phyloP scores from a whole-genome alignment of 495 filamentous ascomycete species.

The Jackrogersella minutella region DNA sequence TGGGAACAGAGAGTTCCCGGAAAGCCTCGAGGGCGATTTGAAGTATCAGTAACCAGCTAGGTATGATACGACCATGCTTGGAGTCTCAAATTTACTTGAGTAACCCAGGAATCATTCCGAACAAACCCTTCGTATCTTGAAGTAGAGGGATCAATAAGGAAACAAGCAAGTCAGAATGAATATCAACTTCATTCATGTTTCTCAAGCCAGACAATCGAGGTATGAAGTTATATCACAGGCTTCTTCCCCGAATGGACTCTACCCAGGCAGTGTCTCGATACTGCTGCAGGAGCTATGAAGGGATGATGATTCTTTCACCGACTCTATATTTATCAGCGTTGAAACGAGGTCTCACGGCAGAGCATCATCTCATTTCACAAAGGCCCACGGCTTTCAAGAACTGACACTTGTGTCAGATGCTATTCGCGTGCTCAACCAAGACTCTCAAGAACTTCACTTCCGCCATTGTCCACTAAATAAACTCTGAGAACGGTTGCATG shows the following conservation, averaged over 20 bases:
- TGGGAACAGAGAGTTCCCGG: not conserved
- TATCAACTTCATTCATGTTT: not conserved
- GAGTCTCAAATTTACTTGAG: not conserved
- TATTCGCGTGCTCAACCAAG: slow-evolving; percentile 29
- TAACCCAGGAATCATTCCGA: not conserved
- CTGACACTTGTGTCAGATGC: slow-evolving; percentile 29
- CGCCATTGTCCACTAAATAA: slow-evolving; percentile 22
- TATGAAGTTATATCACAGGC: not conserved
- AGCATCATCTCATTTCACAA: slow-evolving; percentile 15
- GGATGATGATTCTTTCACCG: slow-evolving; percentile 12
- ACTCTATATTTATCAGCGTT: not conserved
- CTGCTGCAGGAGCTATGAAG: not conserved
- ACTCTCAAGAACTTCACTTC: slow-evolving; percentile 14
- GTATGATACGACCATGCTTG: not conserved
- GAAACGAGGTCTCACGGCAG: slow-evolving; percentile 27
- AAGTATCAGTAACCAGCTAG: not conserved
- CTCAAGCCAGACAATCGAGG: not conserved
- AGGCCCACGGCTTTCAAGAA: slow-evolving; percentile 21
- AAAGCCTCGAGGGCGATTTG: not conserved
- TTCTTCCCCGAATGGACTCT: not conserved
- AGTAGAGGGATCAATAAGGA: not conserved
- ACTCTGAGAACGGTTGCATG: slow-evolving; percentile 33
- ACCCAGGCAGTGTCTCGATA: not conserved
- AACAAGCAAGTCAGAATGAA: not conserved
- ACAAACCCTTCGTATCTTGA: not conserved